These are phyloP conservation scores for Orbilia oligospora DNA, from an alignment of 2,329 filamentous ascomycete genomes.

Conservation along the genomic window DNA sequence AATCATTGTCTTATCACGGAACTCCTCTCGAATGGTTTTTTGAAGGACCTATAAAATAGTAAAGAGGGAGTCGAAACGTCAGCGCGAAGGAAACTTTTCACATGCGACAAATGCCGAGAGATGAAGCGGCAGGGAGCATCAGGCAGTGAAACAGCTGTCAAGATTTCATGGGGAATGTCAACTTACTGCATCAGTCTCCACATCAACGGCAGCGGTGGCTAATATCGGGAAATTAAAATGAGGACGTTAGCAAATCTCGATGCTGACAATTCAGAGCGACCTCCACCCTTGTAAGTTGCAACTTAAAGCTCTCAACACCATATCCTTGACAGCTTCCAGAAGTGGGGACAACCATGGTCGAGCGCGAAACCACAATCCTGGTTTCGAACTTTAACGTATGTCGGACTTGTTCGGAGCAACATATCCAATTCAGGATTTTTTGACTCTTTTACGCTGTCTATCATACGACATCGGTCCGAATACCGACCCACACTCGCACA, in stretches of 20 bases:
- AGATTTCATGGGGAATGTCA: slow-evolving; percentile 21
- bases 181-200: slow-evolving; percentile 71
- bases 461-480: slow-evolving; percentile 18
- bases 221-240: slow-evolving; percentile 65
- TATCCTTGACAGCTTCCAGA: slow-evolving; percentile 21
- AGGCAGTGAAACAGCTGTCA: background rate
- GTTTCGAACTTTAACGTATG: background rate
- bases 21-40: slow-evolving; percentile 67
- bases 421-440: background rate
- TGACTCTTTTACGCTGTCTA: background rate
- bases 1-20: slow-evolving; percentile 94
- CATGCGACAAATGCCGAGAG: slow-evolving; percentile 50
- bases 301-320: background rate
- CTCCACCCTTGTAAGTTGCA: slow-evolving; percentile 58
- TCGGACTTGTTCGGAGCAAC: slow-evolving; percentile 33
- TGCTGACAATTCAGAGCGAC: slow-evolving; percentile 47
- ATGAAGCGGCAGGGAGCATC: slow-evolving; percentile 19
- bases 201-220: slow-evolving; percentile 74
- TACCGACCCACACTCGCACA: slow-evolving; percentile 32
- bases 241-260: slow-evolving; percentile 38
- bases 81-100: slow-evolving; percentile 29
- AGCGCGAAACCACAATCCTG: slow-evolving; percentile 14
- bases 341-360: slow-evolving; percentile 19
- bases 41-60: slow-evolving; percentile 47
- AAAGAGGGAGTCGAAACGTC: slow-evolving; percentile 66